Evolutionary conservation across 2,329 filamentous ascomycete genomes (phyloP), one percentile per base, ranked within the genome.

Genomic region (Colletotrichum horii): DNA sequence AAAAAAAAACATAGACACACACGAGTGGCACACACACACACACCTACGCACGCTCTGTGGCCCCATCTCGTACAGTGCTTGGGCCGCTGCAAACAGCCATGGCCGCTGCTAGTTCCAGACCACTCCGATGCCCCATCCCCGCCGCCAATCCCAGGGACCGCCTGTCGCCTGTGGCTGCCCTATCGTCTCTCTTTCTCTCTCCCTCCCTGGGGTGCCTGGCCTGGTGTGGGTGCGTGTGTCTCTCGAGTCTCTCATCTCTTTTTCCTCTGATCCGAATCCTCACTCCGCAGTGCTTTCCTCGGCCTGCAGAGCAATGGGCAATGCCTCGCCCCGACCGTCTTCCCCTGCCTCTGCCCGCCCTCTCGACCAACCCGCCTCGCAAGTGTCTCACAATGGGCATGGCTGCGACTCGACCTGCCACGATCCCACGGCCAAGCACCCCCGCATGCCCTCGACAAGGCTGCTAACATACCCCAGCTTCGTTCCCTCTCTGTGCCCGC

Each of bases 401-500:
- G 69, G 56, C 62, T 67, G 56, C 69, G 43, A 75, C 70, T 67
- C 70, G 32, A 67, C 61, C 62, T 58, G 68, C 68, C 69, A 43
- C 61, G 60, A 30, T 66, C 28, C 24, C 34, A 43, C 34, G 62
- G 56, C 52, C 36, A 66, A 38, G 36, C 56, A 24, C 5, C 69
- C 55, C 62, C 69, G 61, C 69, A n/a, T 12, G 26, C 28, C 22
- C 22, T 14, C 43, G 65, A 65, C 66, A 15, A 28, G 16, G 38
- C 15, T n/a, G n/a, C 66, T 70, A 66, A 74, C 71, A 52, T 38
- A 64, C 61, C 61, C 61, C 61, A 34, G 61, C 61, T 26, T 52
- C 43, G 43, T 22, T 64, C n/a, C 34, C 32, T 48, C 30, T 24
- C 15, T 6, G 36, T 34, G 24, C 28, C 30, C 6, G n/a, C 38